Conservation (phyloP, 805 yeast species). For the Torulaspora indica region DNA sequence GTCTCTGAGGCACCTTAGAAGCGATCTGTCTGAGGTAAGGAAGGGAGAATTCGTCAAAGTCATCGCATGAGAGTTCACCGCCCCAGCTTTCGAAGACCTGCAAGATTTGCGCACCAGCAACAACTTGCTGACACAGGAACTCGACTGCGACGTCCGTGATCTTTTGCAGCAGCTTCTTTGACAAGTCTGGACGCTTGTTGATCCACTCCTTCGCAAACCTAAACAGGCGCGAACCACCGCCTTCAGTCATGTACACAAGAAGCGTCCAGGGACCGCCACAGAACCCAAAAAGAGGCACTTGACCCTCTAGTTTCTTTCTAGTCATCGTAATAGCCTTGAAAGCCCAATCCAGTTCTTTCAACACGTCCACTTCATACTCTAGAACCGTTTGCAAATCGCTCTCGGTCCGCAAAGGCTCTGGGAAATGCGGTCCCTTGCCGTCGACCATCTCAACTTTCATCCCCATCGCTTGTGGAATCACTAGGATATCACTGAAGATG, state of each 20-base stretch:
- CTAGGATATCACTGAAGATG: conserved; percentile 90
- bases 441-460: conserved; percentile 91
- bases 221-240: conserved; percentile 90
- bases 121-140: conserved; percentile 88
- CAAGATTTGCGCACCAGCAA: conserved; percentile 97
- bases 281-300: conserved; percentile 92
- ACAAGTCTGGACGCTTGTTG: conserved; percentile 66
- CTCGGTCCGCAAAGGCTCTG: conserved; percentile 75
- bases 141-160: conserved; percentile 87
- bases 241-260: conserved; percentile 95
- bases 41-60: conserved; percentile 80
- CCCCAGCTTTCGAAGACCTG: conserved; percentile 98
- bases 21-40: conserved; percentile 83
- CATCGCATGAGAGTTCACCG: conserved; percentile 88
- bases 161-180: conserved; percentile 66
- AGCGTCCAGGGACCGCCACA: conserved; percentile 98
- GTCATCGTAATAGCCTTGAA: conserved; percentile 89
- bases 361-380: conserved; percentile 62
- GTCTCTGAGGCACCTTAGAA: conserved; percentile 58
- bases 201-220: conserved; percentile 91
- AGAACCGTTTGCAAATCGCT: conserved; percentile 56
- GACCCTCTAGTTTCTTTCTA: conserved; percentile 77
- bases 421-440: conserved; percentile 91
- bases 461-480: conserved; percentile 98
- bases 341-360: conserved; percentile 86